These are phyloP conservation scores for Colletotrichum melonis DNA, from an alignment of 2,329 filamentous ascomycete genomes.

Conservation along the genomic window DNA sequence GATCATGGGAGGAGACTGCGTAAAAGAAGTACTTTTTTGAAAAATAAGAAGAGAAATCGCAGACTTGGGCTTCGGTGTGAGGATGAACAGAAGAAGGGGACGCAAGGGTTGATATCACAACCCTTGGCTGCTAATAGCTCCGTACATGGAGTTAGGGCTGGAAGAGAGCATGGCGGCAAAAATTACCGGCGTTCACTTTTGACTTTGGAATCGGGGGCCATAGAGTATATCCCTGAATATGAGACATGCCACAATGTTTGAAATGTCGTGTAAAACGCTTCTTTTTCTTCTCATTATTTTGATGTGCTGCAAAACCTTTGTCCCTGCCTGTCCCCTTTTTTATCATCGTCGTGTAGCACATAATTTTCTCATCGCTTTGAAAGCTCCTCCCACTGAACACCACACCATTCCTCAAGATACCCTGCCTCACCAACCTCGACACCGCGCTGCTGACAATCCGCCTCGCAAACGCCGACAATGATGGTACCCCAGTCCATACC, in stretches of 20 bases:
- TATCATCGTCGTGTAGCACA: slow-evolving; percentile 29
- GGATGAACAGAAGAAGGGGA: slow-evolving; percentile 15
- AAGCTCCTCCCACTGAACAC: slow-evolving; percentile 96
- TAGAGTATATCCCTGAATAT: slow-evolving; percentile 38
- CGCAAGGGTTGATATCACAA: slow-evolving; percentile 7
- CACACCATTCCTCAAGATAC: slow-evolving; percentile 96
- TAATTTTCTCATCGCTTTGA: slow-evolving; percentile 48
- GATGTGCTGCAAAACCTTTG: not conserved
- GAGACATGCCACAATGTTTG: slow-evolving; percentile 34
- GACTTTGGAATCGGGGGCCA: slow-evolving; percentile 37
- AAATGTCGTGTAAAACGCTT: slow-evolving; percentile 19
- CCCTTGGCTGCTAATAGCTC: slow-evolving; percentile 31
- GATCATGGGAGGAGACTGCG: slow-evolving; percentile 86
- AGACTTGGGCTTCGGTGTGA: slow-evolving; percentile 1
- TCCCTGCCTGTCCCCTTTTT: slow-evolving; percentile 42
- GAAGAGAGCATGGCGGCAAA: slow-evolving; percentile 38
- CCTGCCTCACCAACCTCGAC: slow-evolving; percentile 72
- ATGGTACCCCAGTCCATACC: slow-evolving; percentile 99
- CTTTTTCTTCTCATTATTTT: not conserved
- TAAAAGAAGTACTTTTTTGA: slow-evolving; percentile 46
- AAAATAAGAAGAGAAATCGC: not conserved
- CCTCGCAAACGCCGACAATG: slow-evolving; percentile 84
- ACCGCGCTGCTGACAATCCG: slow-evolving; percentile 76
- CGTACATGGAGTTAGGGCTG: slow-evolving; percentile 34
- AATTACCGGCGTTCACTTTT: slow-evolving; percentile 38